Percentiles rank a stretch among this genome's conserved stretches.
These are phyloP conservation scores for Talaromyces sp. DNA, from an alignment of 2,329 filamentous ascomycete genomes.

Conservation along the genomic window DNA sequence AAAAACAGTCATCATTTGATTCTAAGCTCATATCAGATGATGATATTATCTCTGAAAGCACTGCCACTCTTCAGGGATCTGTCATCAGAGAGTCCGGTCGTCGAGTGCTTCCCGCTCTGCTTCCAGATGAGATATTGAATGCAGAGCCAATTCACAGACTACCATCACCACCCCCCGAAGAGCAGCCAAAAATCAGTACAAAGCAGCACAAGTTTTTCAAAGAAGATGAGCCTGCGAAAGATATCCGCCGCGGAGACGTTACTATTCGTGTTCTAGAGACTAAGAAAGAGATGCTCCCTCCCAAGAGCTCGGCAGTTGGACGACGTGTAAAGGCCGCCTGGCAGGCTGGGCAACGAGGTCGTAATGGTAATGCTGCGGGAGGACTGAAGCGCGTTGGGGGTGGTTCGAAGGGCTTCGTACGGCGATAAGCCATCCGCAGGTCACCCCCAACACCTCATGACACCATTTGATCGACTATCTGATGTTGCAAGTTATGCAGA, in stretches of 20 bases:
- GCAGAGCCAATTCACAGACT: conserved; percentile 44
- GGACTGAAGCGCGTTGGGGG: conserved; percentile 38
- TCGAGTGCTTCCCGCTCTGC: conserved; percentile 46
- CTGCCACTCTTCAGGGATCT: conserved; percentile 39
- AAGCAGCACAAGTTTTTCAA: conserved; percentile 51
- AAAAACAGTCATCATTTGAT: conserved; percentile 12
- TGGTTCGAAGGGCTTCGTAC: conserved; percentile 37
- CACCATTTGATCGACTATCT: too few species aligned
- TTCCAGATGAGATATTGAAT: conserved; percentile 52
- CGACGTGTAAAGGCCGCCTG: conserved; percentile 38
- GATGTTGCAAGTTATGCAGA: too few species aligned
- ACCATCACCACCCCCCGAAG: conserved; percentile 44
- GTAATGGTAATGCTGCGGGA: conserved; percentile 29
- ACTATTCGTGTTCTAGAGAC: conserved; percentile 50
- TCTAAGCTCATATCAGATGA: conserved; percentile 29
- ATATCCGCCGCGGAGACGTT: conserved; percentile 48
- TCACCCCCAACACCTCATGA: neutral
- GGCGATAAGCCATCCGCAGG: conserved; percentile 21
- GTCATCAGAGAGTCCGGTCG: conserved; percentile 35
- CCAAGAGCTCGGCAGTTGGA: conserved; percentile 44
- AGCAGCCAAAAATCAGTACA: conserved; percentile 28
- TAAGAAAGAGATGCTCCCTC: conserved; percentile 41
- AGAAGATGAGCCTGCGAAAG: conserved; percentile 49
- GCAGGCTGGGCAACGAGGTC: conserved; percentile 33
- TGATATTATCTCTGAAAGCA: conserved; percentile 41